Evolutionary conservation across 176 grass and related monocot genomes (phyloP).

Genomic region (Oryza longistaminata): DNA sequence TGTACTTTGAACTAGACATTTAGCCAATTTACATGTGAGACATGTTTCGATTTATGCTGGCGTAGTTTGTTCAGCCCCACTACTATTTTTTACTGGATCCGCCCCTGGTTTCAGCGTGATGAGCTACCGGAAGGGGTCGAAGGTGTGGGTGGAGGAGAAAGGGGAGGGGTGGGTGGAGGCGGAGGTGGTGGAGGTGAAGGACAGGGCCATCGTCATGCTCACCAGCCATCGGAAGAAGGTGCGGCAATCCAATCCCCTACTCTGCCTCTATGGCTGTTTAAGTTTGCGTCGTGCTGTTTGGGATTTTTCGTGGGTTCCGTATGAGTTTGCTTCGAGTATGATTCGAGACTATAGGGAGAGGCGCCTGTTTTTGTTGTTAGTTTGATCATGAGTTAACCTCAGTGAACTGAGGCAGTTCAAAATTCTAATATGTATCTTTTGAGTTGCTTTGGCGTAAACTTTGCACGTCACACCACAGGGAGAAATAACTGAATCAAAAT

Average conservation of each 20-base stretch:
- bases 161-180: constrained; percentile 87
- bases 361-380: not conserved
- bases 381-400: not conserved
- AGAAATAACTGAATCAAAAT: not conserved
- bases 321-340: not conserved
- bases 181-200: constrained; percentile 67
- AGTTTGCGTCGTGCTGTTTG: constrained; percentile 25
- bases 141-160: constrained; percentile 94
- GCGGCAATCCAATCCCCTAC: not conserved
- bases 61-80: no score
- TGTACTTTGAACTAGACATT: no score
- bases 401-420: not conserved
- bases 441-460: constrained; percentile 2
- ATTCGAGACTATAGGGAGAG: not conserved
- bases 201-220: constrained; percentile 51
- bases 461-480: not conserved
- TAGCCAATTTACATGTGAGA: no score
- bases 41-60: no score
- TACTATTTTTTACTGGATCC: no score
- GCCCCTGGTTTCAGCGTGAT: constrained; percentile 53
- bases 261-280: constrained; percentile 24
- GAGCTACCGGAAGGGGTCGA: constrained; percentile 91
- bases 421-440: not conserved
- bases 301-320: not conserved
- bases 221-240: constrained; percentile 80